Evolutionary conservation across 2,329 filamentous ascomycete species (phyloP).

Genomic region (Cytospora mali): DNA sequence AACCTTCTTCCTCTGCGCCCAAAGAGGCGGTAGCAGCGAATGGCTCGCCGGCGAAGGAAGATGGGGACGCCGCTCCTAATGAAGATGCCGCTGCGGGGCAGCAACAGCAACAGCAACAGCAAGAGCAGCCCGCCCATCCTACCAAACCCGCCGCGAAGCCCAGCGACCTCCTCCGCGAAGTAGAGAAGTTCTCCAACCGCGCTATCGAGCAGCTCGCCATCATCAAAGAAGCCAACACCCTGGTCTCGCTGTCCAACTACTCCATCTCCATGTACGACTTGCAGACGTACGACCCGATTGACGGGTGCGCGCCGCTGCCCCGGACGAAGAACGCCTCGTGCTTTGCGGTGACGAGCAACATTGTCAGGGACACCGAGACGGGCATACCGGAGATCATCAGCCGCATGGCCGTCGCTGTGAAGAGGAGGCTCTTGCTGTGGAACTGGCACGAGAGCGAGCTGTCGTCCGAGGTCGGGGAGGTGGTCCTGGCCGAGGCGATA

Average conservation of each 20-base stretch:
- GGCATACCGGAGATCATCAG: conserved; percentile 93
- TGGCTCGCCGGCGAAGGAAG: conserved; percentile 35
- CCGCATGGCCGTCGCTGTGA: conserved; percentile 87
- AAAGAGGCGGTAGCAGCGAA: conserved; percentile 44
- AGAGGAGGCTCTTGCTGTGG: conserved; percentile 87
- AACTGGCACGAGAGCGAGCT: conserved; percentile 96
- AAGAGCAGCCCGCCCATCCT: conserved; percentile 32
- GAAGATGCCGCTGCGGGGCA: conserved; percentile 31
- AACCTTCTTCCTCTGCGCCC: conserved; percentile 42
- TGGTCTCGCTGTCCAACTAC: conserved; percentile 89
- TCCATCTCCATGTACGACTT: conserved; percentile 89
- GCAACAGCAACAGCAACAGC: conserved; percentile 33
- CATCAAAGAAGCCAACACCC: conserved; percentile 90
- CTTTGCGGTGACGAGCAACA: conserved; percentile 94
- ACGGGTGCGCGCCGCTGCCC: conserved; percentile 54
- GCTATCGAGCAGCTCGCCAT: conserved; percentile 92
- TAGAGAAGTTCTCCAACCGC: conserved; percentile 90
- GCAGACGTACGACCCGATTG: conserved; percentile 78
- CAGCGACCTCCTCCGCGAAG: conserved; percentile 84
- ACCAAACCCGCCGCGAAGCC: conserved; percentile 50
- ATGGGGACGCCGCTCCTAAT: conserved; percentile 8
- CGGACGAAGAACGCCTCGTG: conserved; percentile 86
- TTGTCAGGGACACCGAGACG: conserved; percentile 84
- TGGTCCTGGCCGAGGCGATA: conserved; percentile 79
- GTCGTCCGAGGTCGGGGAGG: conserved; percentile 67